phyloP scores from a whole-genome alignment of 1,139 yeast species.

The Debaryomycetaceae sp. region DNA sequence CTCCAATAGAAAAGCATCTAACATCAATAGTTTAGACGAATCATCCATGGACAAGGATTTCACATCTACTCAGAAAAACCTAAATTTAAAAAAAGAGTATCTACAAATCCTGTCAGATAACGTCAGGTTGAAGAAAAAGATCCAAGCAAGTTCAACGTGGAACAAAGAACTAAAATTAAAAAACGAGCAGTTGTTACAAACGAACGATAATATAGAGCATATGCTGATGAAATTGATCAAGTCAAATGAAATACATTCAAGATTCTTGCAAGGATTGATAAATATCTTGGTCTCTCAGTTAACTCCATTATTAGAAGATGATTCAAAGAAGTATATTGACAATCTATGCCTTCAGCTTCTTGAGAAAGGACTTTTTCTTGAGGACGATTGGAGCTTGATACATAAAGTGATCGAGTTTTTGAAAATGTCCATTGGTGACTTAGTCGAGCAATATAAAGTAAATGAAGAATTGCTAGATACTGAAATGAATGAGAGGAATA shows the following conservation, averaged over 20 bases:
- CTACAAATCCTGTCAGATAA: neutral
- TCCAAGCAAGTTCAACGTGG: neutral
- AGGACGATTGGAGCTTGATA: constrained; percentile 10
- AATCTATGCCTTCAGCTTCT: constrained; percentile 11
- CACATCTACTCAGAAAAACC: neutral
- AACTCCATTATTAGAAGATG: constrained; percentile 18
- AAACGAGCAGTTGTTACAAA: constrained; percentile 1
- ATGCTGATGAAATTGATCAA: neutral
- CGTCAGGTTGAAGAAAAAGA: neutral
- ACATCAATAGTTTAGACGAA: neutral
- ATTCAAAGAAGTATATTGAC: constrained; percentile 14
- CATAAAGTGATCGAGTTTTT: constrained; percentile 14
- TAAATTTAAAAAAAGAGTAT: neutral
- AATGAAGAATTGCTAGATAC: constrained; percentile 17
- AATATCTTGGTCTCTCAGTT: constrained; percentile 7
- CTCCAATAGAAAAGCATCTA: neutral
- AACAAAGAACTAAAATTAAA: neutral
- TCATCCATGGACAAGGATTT: neutral
- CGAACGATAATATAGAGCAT: neutral
- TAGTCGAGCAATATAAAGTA: constrained; percentile 15
- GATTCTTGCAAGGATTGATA: constrained; percentile 3
- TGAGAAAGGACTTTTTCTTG: constrained; percentile 7
- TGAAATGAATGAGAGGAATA: constrained; percentile 13
- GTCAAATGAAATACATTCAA: constrained; percentile 3
- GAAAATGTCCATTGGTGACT: constrained; percentile 15